These are phyloP conservation scores for Cryptosporidium canis DNA, from an alignment of 169 alveolate genomes.

Conservation along the genomic window DNA sequence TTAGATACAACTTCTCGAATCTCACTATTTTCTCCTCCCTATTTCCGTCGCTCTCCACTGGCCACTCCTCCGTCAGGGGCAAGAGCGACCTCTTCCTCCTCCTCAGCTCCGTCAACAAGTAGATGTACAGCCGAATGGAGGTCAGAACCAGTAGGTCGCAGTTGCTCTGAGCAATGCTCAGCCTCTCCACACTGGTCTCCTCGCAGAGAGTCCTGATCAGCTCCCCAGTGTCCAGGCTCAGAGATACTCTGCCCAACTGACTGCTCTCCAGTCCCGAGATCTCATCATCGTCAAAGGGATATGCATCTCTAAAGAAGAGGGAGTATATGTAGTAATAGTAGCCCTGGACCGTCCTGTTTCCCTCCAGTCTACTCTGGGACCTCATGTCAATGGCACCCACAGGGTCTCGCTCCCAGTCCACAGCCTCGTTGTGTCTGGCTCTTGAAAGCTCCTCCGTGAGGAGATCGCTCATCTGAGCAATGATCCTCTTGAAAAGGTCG, in stretches of 20 bases:
- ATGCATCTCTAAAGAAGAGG: not conserved
- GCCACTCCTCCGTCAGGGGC: not conserved
- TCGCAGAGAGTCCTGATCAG: not conserved
- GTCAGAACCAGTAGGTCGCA: not conserved
- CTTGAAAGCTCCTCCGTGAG: not conserved
- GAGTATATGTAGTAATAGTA: conserved; percentile 17
- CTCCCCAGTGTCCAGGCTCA: not conserved
- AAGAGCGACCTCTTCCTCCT: not conserved
- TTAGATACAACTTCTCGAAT: conserved; percentile 9
- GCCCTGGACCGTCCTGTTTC: not conserved
- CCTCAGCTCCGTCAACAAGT: not conserved
- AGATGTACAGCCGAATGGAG: conserved; percentile 10
- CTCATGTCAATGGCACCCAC: not conserved
- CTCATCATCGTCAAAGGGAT: conserved; percentile 10
- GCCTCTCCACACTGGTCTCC: not conserved
- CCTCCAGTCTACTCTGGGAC: conserved; percentile 11
- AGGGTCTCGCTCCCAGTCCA: not conserved
- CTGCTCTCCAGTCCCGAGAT: not conserved
- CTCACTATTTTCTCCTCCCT: conserved; percentile 13
- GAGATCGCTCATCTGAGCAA: not conserved
- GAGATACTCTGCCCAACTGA: not conserved
- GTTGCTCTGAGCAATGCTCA: not conserved
- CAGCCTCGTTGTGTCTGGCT: not conserved
- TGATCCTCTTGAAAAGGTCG: conserved; percentile 14
- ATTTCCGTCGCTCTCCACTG: not conserved